Conservation (phyloP, 352 stramenopile species). For the Aphanomyces astaci region DNA sequence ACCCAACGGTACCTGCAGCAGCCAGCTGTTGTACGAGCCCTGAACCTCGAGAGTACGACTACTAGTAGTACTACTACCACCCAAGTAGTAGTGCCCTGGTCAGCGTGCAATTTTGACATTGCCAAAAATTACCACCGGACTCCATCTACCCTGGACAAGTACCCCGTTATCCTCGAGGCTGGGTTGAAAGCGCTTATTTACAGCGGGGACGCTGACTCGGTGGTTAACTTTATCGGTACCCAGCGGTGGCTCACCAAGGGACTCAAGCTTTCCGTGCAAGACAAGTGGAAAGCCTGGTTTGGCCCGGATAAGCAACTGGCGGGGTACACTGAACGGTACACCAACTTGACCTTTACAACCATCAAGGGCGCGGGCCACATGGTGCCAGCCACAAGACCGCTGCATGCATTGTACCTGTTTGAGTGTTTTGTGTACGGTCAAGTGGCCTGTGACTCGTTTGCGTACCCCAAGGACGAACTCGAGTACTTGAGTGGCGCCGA, state of each 20-base stretch:
- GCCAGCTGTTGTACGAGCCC: slow-evolving; percentile 38
- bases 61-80: too few species aligned
- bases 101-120: slow-evolving; percentile 42
- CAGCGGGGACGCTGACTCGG: slow-evolving; percentile 58
- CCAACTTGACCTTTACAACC: too few species aligned
- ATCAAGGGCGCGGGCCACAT: too few species aligned
- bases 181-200: too few species aligned
- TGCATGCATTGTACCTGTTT: too few species aligned
- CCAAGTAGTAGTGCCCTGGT: slow-evolving; percentile 33
- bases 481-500: slow-evolving; percentile 26
- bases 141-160: slow-evolving; percentile 49
- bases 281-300: too few species aligned
- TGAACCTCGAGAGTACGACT: too few species aligned
- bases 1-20: slow-evolving; percentile 42
- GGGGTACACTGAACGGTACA: too few species aligned
- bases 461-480: slow-evolving; percentile 40
- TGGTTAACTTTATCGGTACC: slow-evolving; percentile 57
- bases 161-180: slow-evolving; percentile 40
- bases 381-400: too few species aligned
- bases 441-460: slow-evolving; percentile 41
- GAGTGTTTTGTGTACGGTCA: too few species aligned
- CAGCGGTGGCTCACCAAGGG: slow-evolving; percentile 57
- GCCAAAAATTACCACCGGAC: slow-evolving; percentile 41
- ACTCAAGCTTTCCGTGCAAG: slow-evolving; percentile 34
- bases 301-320: too few species aligned